Percentiles rank a stretch among this genome's conserved stretches.
These are phyloP conservation scores for Botrytis sinoallii DNA, from an alignment of 2,329 filamentous ascomycete genomes.

Conservation along the genomic window DNA sequence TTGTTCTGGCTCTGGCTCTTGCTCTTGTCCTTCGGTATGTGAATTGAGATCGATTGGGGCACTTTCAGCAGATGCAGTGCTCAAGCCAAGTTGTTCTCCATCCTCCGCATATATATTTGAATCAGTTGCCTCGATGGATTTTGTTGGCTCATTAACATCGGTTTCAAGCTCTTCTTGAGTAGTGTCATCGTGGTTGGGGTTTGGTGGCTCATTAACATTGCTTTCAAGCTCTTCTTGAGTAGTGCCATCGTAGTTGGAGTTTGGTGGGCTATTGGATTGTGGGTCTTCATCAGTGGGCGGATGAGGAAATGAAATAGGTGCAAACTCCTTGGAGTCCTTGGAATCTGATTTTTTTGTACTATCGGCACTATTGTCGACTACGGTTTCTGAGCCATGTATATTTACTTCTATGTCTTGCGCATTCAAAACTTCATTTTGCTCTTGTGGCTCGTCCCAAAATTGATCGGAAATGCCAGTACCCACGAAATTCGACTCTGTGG, in stretches of 20 bases:
- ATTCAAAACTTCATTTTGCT: background rate
- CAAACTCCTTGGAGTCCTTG: background rate
- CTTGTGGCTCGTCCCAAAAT: conserved; percentile 11
- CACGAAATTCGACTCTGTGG: conserved; percentile 13
- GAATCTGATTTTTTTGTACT: background rate
- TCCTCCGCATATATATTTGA: conserved; percentile 3
- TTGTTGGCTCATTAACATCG: background rate
- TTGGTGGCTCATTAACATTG: background rate
- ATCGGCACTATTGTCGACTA: background rate
- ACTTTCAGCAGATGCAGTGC: background rate
- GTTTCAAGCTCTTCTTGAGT: background rate
- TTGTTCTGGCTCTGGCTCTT: background rate
- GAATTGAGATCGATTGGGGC: background rate
- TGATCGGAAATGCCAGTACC: conserved; percentile 7
- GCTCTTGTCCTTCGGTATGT: background rate
- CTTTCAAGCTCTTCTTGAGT: background rate
- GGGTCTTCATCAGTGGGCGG: conserved; percentile 1
- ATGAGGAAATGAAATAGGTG: conserved; percentile 2
- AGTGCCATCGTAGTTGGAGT: background rate
- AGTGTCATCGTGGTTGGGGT: background rate
- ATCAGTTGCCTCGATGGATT: background rate
- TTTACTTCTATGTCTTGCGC: conserved; percentile 1
- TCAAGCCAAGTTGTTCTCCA: background rate
- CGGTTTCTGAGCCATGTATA: conserved; percentile 2
- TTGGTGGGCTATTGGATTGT: conserved; percentile 2